These are phyloP conservation scores for Monascus purpureus DNA, from an alignment of 495 filamentous ascomycete genomes.

Conservation along the genomic window DNA sequence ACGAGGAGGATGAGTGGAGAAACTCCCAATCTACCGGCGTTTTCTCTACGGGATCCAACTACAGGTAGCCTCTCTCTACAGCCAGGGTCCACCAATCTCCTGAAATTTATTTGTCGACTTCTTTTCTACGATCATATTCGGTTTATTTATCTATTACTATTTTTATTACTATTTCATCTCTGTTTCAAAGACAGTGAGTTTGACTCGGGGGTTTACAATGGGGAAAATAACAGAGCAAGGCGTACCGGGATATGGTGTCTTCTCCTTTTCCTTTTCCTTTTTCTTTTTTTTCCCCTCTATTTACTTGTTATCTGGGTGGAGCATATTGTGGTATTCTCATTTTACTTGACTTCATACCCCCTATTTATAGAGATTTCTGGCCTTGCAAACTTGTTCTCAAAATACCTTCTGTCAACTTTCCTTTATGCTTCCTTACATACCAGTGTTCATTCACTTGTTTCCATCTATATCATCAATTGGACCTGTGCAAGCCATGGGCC, in stretches of 20 bases:
- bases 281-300: conserved; percentile 8
- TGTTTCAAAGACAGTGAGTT: conserved; percentile 6
- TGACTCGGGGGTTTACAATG: conserved; percentile 14
- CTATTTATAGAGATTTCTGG: too few species aligned
- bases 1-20: conserved; percentile 80
- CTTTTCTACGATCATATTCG: not conserved
- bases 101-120: not conserved
- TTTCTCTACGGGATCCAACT: conserved; percentile 46
- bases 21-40: conserved; percentile 66
- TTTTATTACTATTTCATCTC: conserved; percentile 7
- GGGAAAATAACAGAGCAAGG: conserved; percentile 17
- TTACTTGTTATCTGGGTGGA: conserved; percentile 9
- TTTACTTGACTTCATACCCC: too few species aligned
- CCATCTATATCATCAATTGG: not conserved
- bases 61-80: conserved; percentile 23
- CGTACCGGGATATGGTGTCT: conserved; percentile 17
- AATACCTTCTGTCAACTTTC: too few species aligned
- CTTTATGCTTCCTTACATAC: conserved; percentile 21
- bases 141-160: conserved; percentile 2
- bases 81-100: too few species aligned
- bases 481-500: not conserved
- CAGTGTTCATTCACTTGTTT: conserved; percentile 2
- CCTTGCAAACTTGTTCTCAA: too few species aligned
- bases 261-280: conserved; percentile 14
- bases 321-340: conserved; percentile 8